A percentile compares a stretch with the other conserved stretches of the same genome.
Conservation (phyloP, 805 yeast species). For the Myxozyma vanderwaltii region DNA sequence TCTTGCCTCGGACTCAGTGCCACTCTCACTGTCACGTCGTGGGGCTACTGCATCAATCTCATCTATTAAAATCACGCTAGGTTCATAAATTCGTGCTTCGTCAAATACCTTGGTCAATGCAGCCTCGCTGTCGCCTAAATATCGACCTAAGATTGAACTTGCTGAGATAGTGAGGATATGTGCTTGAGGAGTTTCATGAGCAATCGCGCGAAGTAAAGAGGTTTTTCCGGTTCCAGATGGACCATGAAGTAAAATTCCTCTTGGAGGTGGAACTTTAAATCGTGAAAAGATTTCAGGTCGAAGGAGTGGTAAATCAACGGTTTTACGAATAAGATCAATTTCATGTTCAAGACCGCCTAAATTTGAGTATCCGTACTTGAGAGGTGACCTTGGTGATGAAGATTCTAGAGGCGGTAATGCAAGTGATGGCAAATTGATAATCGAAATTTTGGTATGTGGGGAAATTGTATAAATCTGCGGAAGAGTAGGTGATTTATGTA, state of each 20-base stretch:
- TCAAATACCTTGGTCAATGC: constrained; percentile 77
- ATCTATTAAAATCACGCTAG: constrained; percentile 84
- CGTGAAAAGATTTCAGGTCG: constrained; percentile 74
- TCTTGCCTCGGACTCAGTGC: constrained; percentile 75
- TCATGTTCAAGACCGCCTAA: constrained; percentile 81
- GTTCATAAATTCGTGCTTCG: constrained; percentile 85
- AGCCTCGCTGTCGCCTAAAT: constrained; percentile 90
- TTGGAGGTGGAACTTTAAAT: constrained; percentile 89
- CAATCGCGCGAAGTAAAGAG: constrained; percentile 79
- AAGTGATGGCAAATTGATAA: constrained; percentile 24
- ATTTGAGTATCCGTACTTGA: constrained; percentile 45
- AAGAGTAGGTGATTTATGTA: constrained; percentile 13
- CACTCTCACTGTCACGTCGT: constrained; percentile 73
- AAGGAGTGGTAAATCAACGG: constrained; percentile 78
- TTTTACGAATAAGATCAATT: constrained; percentile 59
- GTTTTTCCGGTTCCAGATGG: constrained; percentile 98
- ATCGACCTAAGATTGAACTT: constrained; percentile 88
- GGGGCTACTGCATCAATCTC: constrained; percentile 95
- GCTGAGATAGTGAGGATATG: constrained; percentile 87
- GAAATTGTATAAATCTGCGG: constrained; percentile 16
- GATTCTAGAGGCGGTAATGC: neutral
- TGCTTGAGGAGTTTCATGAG: constrained; percentile 65
- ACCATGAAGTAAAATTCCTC: constrained; percentile 92
- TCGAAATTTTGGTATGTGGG: constrained; percentile 6
- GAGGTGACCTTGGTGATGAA: neutral